Conservation (phyloP, 768 basidiomycete genomes). For the Tylopilus plumbeoviolaceoides region DNA sequence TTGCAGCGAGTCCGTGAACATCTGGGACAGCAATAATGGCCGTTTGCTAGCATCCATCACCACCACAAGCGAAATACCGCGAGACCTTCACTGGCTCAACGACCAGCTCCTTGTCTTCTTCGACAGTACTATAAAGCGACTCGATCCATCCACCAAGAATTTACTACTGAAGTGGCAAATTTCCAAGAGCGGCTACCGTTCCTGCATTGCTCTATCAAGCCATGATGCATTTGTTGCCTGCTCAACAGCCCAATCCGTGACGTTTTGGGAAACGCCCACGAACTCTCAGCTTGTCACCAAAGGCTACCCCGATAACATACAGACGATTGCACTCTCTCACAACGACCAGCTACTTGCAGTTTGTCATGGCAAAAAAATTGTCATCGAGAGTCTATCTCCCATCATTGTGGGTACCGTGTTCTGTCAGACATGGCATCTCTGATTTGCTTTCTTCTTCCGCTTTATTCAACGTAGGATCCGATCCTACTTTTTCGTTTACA, state of each 20-base stretch:
- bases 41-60: background rate
- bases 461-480: background rate
- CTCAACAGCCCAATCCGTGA: background rate
- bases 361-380: background rate
- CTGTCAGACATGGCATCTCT: background rate
- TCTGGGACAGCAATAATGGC: background rate
- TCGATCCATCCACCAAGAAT: background rate
- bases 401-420: background rate
- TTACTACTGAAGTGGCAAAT: background rate
- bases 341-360: background rate
- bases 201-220: background rate
- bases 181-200: too few species aligned
- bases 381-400: background rate
- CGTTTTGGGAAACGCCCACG: background rate
- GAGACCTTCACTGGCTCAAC: background rate
- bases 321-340: background rate
- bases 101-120: background rate
- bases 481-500: background rate
- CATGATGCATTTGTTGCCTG: background rate
- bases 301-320: background rate
- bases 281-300: background rate
- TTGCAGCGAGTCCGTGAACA: background rate
- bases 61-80: too few species aligned
- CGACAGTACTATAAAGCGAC: background rate
- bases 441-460: background rate